A percentile compares a stretch with the other conserved stretches of the same genome.
These are phyloP conservation scores for Solanum bulbocastanum DNA, from an alignment of 257 asterid species.

Conservation along the genomic window DNA sequence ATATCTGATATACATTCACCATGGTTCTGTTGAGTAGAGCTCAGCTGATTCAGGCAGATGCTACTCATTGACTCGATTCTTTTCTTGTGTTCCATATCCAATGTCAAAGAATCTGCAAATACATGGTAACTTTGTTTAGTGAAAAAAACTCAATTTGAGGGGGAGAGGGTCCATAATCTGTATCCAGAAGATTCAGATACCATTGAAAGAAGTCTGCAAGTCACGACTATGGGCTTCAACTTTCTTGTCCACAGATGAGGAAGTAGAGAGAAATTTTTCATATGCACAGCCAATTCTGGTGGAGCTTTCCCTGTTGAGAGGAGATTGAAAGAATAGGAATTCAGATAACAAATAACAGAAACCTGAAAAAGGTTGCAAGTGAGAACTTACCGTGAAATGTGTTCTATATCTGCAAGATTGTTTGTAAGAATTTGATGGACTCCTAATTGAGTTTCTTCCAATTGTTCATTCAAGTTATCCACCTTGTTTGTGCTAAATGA, in stretches of 20 bases:
- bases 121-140: neutral
- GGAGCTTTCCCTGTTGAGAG: conserved; percentile 32
- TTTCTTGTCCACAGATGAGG: conserved; percentile 31
- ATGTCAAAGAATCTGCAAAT: conserved; percentile 44
- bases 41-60: conserved; percentile 38
- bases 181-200: conserved; percentile 17
- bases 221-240: conserved; percentile 19
- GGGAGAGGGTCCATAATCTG: neutral
- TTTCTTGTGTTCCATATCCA: conserved; percentile 39
- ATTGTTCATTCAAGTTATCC: conserved; percentile 33
- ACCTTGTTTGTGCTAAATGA: conserved; percentile 36
- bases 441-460: conserved; percentile 36
- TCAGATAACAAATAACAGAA: neutral
- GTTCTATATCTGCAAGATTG: conserved; percentile 29
- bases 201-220: conserved; percentile 30
- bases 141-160: neutral
- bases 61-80: conserved; percentile 25
- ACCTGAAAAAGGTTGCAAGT: neutral
- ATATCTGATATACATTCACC: conserved; percentile 36
- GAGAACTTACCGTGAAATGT: conserved; percentile 36
- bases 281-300: conserved; percentile 30
- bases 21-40: conserved; percentile 27
- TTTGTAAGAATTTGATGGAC: conserved; percentile 15
- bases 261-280: conserved; percentile 33
- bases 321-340: neutral